Evolutionary conservation across 2,329 filamentous ascomycete species (phyloP).

Genomic region (Trichophyton verrucosum): DNA sequence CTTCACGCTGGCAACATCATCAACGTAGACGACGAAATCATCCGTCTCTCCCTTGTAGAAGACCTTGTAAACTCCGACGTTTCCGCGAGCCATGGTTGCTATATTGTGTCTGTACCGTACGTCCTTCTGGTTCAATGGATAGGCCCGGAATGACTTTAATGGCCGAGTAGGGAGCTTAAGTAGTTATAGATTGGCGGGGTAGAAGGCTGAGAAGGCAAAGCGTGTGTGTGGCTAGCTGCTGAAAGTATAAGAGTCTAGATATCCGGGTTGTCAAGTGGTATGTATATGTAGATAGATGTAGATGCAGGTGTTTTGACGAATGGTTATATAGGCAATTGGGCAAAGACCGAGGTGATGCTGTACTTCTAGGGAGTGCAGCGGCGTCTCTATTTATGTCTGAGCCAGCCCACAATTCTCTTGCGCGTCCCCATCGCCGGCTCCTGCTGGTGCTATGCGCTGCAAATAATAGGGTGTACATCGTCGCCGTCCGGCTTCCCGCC

Average conservation of each 20-base stretch:
- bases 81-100: constrained; percentile 55
- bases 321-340: neutral
- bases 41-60: constrained; percentile 68
- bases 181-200: neutral
- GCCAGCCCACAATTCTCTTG: neutral
- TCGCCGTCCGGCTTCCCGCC: neutral
- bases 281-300: neutral
- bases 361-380: neutral
- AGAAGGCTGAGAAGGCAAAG: constrained; percentile 2
- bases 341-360: neutral
- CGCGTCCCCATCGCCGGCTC: neutral
- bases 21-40: constrained; percentile 57
- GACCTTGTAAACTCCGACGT: constrained; percentile 60
- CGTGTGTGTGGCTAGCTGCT: neutral
- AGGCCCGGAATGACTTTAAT: neutral
- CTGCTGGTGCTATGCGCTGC: neutral
- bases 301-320: neutral
- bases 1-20: constrained; percentile 50
- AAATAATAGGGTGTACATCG: neutral
- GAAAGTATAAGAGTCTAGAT: neutral
- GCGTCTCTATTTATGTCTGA: neutral
- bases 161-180: neutral
- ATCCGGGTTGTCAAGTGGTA: neutral
- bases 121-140: neutral
- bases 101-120: neutral